Base-by-base conservation (phyloP, 805 yeast genomes). In the Debaryomyces hansenii region DNA sequence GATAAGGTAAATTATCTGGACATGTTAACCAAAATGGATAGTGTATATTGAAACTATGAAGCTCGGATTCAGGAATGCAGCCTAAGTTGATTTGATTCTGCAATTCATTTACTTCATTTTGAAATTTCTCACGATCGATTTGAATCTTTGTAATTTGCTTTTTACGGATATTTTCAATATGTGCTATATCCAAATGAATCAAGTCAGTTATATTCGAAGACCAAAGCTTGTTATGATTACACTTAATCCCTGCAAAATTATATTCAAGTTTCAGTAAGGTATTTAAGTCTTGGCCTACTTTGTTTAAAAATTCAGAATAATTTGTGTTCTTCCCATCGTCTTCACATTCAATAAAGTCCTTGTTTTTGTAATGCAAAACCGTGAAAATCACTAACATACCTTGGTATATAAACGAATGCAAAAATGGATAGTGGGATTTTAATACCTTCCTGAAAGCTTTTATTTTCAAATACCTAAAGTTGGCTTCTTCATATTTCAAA, bases 11-110 rank as follows among this genome's bases (percentile, higher is more conserved):
- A 50, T 73, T 75, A 37, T 67, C 75, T 3, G 81, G 80, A 51
- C 75, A 74, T 14, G 77, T 75, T 39, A 77, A 64, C 72, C 78
- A 77, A 50, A 78, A 78, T 6, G 83, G 83, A 56, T 78, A 83
- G 41, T 63, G 66, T 33, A 75, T 54, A 40, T 65, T 59, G 51
- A 74, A 68, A 10, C 80, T 77, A 21, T 47, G 37, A 50, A 50
- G 12, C 46, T 44, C 21, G 45, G 45, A 29, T 27, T 31, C 20
- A 41, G 33, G 28, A 11, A 8, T 40, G 37, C 15, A 15, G 47
- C 31, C 37, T 3, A 18, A 15, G 27, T 31, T 24, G 40, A 14
- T 36, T 37, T 35, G 43, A 28, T 35, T 21, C 21, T 35, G 33
- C 20, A 40, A 27, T 9, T 37, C 40, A 3, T 37, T 20, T 6